phyloP scores from a whole-genome alignment of 73 alveolate genomes.

The Paramecium octaurelia region DNA sequence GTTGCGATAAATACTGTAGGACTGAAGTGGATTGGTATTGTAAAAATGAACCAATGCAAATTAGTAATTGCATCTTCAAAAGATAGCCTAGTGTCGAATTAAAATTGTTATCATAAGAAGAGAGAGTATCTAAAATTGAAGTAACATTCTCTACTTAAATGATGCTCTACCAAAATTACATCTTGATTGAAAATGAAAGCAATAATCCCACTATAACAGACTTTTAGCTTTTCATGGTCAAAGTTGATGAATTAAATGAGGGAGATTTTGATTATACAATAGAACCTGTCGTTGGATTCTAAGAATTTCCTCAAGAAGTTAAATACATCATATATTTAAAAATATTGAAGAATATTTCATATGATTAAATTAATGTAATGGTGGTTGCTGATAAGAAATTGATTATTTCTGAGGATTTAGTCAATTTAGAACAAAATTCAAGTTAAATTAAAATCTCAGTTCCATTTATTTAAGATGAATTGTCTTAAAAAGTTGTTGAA shows the following conservation, averaged over 20 bases:
- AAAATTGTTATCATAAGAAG: neutral
- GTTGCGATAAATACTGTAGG: neutral
- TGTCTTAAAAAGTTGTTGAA: neutral
- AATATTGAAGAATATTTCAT: neutral
- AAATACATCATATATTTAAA: neutral
- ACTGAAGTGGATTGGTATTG: neutral
- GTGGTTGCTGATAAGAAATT: neutral
- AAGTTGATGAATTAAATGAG: neutral
- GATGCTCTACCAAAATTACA: neutral
- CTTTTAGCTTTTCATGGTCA: neutral
- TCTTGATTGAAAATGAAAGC: neutral
- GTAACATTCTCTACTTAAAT: neutral
- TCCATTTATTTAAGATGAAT: neutral
- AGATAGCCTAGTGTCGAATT: neutral
- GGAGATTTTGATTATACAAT: neutral
- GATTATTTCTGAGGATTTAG: neutral
- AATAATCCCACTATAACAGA: neutral
- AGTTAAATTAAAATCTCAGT: neutral
- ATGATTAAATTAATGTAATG: neutral
- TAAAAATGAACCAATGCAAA: neutral
- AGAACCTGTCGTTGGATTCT: neutral
- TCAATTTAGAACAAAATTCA: neutral
- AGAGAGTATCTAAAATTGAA: neutral
- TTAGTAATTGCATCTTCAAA: neutral
- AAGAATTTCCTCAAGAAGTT: neutral